phyloP scores from a whole-genome alignment of 2,329 filamentous ascomycete genomes.

The Coniochaeta pulveracea region DNA sequence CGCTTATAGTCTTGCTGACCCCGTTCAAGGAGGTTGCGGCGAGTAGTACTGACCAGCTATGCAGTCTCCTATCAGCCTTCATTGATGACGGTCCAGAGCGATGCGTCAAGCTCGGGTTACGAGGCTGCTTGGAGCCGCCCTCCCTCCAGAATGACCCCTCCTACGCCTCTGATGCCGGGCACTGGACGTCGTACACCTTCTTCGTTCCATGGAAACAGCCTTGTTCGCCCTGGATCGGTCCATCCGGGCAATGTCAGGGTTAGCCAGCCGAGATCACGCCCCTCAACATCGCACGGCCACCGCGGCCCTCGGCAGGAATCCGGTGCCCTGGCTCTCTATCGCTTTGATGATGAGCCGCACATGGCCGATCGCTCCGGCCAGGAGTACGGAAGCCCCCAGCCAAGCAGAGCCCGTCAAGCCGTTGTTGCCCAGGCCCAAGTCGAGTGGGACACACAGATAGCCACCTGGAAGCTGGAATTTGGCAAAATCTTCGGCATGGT shows the following conservation, averaged over 20 bases:
- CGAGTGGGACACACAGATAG: background rate
- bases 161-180: background rate
- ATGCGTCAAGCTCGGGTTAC: background rate
- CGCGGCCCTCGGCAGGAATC: background rate
- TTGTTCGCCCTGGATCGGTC: background rate
- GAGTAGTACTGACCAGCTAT: too few species aligned
- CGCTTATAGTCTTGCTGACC: too few species aligned
- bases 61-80: conserved; percentile 2
- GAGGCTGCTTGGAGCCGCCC: background rate
- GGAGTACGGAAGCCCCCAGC: conserved; percentile 1
- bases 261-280: conserved; percentile 2
- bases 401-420: background rate
- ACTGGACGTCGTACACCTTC: conserved; percentile 1
- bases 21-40: too few species aligned
- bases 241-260: background rate
- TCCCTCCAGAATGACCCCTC: background rate
- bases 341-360: conserved; percentile 2
- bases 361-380: background rate
- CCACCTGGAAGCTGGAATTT: conserved; percentile 1
- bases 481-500: conserved; percentile 7
- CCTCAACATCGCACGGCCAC: background rate
- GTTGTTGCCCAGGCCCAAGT: background rate
- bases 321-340: conserved; percentile 1
- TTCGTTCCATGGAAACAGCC: background rate
- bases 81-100: background rate